Percentiles rank a stretch among this genome's conserved stretches.
phyloP scores from a whole-genome alignment of 768 basidiomycete species.

The Cystobasidiopsis lactophilus region DNA sequence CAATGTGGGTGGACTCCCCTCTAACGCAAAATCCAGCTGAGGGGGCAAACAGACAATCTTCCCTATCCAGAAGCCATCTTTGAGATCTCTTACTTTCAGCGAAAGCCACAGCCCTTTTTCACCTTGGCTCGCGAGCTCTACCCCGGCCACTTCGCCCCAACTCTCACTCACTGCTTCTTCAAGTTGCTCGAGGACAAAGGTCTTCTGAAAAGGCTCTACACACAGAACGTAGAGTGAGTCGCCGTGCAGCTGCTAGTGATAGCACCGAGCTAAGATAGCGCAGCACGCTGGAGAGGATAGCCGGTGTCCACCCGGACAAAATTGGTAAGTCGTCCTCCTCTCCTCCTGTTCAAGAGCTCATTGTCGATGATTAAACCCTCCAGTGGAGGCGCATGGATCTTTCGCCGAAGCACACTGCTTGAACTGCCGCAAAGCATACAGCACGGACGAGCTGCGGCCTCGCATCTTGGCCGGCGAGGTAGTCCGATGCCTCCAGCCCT shows the following conservation, averaged over 20 bases:
- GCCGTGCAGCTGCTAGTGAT: too few relatives aligned
- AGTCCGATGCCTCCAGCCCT: conserved; percentile 36
- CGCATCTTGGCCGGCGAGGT: conserved; percentile 41
- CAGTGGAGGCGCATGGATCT: conserved; percentile 78
- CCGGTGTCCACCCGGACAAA: conserved; percentile 47
- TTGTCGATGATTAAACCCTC: too few relatives aligned
- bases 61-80: conserved; percentile 41
- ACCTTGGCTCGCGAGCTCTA: conserved; percentile 80
- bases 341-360: too few relatives aligned
- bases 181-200: conserved; percentile 47
- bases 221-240: conserved; percentile 83
- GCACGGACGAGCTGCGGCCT: conserved; percentile 44
- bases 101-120: conserved; percentile 34
- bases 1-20: conserved; percentile 4
- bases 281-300: conserved; percentile 65
- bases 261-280: too few relatives aligned
- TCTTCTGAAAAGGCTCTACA: conserved; percentile 33
- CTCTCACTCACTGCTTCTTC: conserved; percentile 73
- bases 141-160: conserved; percentile 67
- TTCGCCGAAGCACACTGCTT: conserved; percentile 75
- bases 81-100: conserved; percentile 1
- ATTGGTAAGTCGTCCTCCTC: conserved; percentile 26
- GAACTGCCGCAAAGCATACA: conserved; percentile 39
- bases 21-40: too few relatives aligned
- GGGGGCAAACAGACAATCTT: conserved; percentile 18